Conservation (phyloP, 2,329 filamentous ascomycete genomes). For the Didymellaceae sp. region DNA sequence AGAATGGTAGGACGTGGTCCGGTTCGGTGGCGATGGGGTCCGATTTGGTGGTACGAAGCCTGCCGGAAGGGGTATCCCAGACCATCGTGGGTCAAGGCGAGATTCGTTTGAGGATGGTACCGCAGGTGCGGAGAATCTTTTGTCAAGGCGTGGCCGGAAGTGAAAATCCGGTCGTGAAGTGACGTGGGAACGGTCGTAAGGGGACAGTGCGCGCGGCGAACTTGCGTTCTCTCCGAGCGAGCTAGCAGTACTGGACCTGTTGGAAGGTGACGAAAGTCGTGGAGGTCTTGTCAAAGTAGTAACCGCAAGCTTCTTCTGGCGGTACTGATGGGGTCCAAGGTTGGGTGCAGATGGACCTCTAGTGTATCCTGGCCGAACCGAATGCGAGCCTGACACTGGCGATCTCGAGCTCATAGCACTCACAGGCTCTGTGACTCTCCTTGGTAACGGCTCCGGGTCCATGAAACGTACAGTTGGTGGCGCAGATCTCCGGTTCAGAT, state of each 20-base stretch:
- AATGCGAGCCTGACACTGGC: not conserved
- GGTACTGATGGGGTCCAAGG: constrained; percentile 15
- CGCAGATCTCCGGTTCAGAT: constrained; percentile 23
- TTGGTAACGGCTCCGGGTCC: constrained; percentile 25
- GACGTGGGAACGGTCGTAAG: constrained; percentile 5
- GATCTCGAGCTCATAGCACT: not conserved
- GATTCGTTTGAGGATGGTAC: constrained; percentile 10
- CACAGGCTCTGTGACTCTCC: constrained; percentile 3
- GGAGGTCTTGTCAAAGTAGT: constrained; percentile 10
- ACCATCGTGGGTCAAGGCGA: constrained; percentile 25
- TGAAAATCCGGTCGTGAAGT: constrained; percentile 10
- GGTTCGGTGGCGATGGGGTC: constrained; percentile 15
- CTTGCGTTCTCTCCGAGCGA: not conserved
- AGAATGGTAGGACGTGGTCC: constrained; percentile 32
- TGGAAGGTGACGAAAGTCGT: constrained; percentile 7
- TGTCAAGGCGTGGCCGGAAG: constrained; percentile 14
- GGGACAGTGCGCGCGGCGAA: constrained; percentile 9
- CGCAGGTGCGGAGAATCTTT: constrained; percentile 25
- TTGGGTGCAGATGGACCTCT: constrained; percentile 16
- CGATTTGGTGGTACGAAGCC: constrained; percentile 22
- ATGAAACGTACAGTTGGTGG: constrained; percentile 35
- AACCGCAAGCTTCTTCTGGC: constrained; percentile 7
- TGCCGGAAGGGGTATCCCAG: constrained; percentile 23
- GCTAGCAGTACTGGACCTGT: constrained; percentile 5
- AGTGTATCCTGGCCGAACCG: constrained; percentile 5